Base-by-base conservation (phyloP, 1,284 basidiomycete species). In the Sanghuangporus weigelae region DNA sequence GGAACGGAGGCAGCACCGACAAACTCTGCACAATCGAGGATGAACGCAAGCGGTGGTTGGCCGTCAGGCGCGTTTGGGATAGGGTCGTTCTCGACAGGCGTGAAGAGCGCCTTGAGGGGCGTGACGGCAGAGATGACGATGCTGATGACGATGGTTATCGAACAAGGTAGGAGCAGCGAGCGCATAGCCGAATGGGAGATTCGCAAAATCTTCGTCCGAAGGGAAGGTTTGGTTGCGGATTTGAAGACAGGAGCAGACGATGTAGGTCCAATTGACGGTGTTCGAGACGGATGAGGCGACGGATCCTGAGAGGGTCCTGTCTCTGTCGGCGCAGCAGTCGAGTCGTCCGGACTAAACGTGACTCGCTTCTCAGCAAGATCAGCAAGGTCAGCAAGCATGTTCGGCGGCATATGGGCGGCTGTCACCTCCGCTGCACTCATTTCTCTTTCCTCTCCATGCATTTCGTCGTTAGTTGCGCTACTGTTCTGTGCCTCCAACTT, bases 1-100 rank as follows among this genome's bases (percentile, higher is more conserved):
- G 92, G 92, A 1, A 94, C 84, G 0, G 84, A 84, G 0, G 90
- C 88, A 0, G 75, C 84, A 1, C 91, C 91, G 16, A 93, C 78
- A 69, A 93, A 93, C 0, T 39, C 36, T 16, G 55, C 55, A 12
- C 56, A 85, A 64, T 90, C 85, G 49, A 87, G 71, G 39, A 90
- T 65, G 68, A 90, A 86, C 0, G 85, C 80, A 16, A 93, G 79
- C 0, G 91, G 91, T 1, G 91, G 90, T 65, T 85, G 81, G 0
- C 87, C 89, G 68, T 93, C 90, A 0, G 92, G 92, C 0, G 86
- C 89, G 31, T 79, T 73, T 0, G 84, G 82, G 56, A 90, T 85
- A 39, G 80, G 73, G 0, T 75, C 78, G 1, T 79, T 79, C 0
- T 81, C 74, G 1, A 86, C 78, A 10, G 75, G 65, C 0, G 87